Base-by-base conservation (phyloP, 2,329 filamentous ascomycete species). In the Paecilomyces sp. region DNA sequence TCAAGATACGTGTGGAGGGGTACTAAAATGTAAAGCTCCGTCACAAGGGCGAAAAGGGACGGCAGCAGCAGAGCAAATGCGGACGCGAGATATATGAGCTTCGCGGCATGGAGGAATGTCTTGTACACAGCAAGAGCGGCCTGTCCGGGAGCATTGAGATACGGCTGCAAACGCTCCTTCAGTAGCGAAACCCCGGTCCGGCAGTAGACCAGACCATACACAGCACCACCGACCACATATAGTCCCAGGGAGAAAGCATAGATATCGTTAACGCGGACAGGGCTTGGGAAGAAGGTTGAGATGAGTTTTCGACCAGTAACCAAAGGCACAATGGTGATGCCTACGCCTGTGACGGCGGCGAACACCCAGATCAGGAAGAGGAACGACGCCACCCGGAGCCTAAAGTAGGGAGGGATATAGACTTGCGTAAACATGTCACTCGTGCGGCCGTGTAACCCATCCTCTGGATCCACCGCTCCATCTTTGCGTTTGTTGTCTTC, bases 211-310 rank as follows among this genome's bases (percentile, higher is more conserved):
- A 82, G 65, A 51, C 83, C 75, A 71, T 92, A 96, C 2, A 84
- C 77, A 1, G 85, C 69, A 3, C 84, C 85, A 11, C 90, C 91
- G 3, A 96, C 80, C 28, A 91, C 79, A 71, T 95, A 96, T 50
- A 96, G 83, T 13, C 94, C 94, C 31, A 94, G 86, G 57, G 91
- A 96, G 73, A 97, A 96, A 12, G 94, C 93, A 68, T 99, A 97
- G 28, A 99, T 89, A 72, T 99, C 94, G 74, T 97, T 99, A 70
- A 93, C 89, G 50, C 85, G 85, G 55, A 90, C 83, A 62, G 89
- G 83, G 0, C 81, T 76, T 3, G 91, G 90, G 51, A 96, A 85
- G 34, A 92, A 76, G 30, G 82, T 77, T 54, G 87, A 85, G 70
- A 97, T 90, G 62, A 97, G 82, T 60, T 82, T 82, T 30, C 94